Percentiles rank a stretch among this genome's conserved stretches.
These are phyloP conservation scores for Arabidopsis suecica DNA, from an alignment of 345 rosid genomes.

Conservation along the genomic window DNA sequence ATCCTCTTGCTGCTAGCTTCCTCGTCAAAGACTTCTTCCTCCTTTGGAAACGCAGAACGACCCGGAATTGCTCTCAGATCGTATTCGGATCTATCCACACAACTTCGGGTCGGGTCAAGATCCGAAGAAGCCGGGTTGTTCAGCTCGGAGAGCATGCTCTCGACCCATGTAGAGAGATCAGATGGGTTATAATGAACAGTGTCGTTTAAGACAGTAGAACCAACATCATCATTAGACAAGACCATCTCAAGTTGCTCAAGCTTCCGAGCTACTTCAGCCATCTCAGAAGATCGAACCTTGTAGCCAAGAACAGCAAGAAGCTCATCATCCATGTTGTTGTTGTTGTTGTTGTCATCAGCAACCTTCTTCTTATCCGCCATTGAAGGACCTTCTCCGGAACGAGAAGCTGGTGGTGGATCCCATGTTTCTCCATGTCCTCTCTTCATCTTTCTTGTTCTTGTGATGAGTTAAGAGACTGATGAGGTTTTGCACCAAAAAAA, in stretches of 20 bases:
- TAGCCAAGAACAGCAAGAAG: constrained; percentile 82
- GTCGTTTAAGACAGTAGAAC: constrained; percentile 61
- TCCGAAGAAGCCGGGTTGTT: constrained; percentile 50
- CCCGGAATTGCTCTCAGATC: constrained; percentile 86
- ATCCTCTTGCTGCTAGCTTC: constrained; percentile 51
- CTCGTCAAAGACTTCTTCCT: constrained; percentile 18
- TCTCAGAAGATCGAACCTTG: constrained; percentile 79
- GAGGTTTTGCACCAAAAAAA: neutral
- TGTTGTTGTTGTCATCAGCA: constrained; percentile 61
- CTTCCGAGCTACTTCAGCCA: constrained; percentile 90
- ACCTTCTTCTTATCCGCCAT: constrained; percentile 51
- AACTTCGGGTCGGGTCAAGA: constrained; percentile 29
- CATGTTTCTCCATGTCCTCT: constrained; percentile 58
- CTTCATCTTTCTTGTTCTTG: constrained; percentile 51
- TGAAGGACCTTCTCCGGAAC: constrained; percentile 43
- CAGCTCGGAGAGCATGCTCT: constrained; percentile 76
- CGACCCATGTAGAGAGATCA: constrained; percentile 74
- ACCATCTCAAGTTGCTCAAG: constrained; percentile 88
- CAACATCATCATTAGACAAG: constrained; percentile 72
- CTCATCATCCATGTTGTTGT: constrained; percentile 85
- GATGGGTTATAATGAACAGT: constrained; percentile 86
- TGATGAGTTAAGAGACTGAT: constrained; percentile 27
- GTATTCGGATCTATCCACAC: constrained; percentile 61
- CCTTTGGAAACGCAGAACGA: constrained; percentile 53
- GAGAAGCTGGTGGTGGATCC: constrained; percentile 28